A percentile compares a stretch with the other conserved stretches of the same genome.
phyloP scores from a whole-genome alignment of 2,329 filamentous ascomycete species.

The Chaetothyriales sp. region DNA sequence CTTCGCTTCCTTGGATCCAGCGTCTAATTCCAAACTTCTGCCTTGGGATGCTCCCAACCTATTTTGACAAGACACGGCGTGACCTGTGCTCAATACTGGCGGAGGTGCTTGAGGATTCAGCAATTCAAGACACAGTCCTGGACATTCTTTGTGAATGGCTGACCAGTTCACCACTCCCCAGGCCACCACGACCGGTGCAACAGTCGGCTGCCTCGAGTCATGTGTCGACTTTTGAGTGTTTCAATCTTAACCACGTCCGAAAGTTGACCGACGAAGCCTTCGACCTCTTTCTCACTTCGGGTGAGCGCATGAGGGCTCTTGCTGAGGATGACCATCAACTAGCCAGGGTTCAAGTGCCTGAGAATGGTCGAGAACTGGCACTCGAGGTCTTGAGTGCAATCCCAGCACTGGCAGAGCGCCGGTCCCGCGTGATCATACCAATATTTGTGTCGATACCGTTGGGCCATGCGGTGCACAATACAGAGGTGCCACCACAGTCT shows the following conservation, averaged over 20 bases:
- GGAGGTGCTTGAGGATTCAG: constrained; percentile 52
- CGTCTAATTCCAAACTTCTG: constrained; percentile 65
- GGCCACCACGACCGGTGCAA: background rate
- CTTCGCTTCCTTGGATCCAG: constrained; percentile 48
- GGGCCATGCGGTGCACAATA: constrained; percentile 5
- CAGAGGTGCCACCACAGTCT: constrained; percentile 6
- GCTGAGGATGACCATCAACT: constrained; percentile 37
- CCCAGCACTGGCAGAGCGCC: constrained; percentile 67
- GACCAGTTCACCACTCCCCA: constrained; percentile 12
- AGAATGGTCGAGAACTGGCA: constrained; percentile 55
- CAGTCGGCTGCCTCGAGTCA: constrained; percentile 28
- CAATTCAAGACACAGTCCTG: constrained; percentile 58
- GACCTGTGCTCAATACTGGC: constrained; percentile 63
- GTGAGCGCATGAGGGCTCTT: constrained; percentile 43
- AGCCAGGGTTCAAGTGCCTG: constrained; percentile 13
- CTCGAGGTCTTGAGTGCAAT: constrained; percentile 60
- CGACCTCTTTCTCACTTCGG: constrained; percentile 37
- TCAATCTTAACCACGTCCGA: constrained; percentile 50
- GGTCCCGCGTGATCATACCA: constrained; percentile 70
- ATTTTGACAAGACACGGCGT: constrained; percentile 74
- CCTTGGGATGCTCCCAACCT: constrained; percentile 78
- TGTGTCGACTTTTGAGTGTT: constrained; percentile 63
- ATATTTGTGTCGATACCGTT: constrained; percentile 60
- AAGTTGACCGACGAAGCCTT: constrained; percentile 38
- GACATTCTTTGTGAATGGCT: constrained; percentile 69